These are phyloP conservation scores for Aspergillus ochraceus DNA, from an alignment of 2,329 filamentous ascomycete genomes.

Conservation along the genomic window DNA sequence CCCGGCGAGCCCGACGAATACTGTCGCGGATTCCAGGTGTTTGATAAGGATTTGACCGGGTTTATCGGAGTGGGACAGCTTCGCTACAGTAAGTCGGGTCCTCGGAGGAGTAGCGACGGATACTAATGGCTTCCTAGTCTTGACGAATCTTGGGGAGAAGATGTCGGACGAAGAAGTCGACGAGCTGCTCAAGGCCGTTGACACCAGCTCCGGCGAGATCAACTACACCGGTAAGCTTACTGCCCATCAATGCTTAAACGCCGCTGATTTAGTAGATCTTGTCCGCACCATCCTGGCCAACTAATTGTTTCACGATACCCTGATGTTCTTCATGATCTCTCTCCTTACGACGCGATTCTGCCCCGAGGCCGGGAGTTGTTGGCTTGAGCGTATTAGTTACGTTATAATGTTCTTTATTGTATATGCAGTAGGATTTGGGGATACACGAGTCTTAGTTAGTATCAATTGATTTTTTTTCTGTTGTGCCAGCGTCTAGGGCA, in stretches of 20 bases:
- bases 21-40: conserved; percentile 97
- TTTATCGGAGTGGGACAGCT: conserved; percentile 97
- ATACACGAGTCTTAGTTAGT: neutral
- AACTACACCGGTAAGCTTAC: conserved; percentile 81
- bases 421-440: neutral
- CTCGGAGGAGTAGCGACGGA: neutral
- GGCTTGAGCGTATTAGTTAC: conserved; percentile 1
- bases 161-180: conserved; percentile 99
- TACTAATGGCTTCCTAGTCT: conserved; percentile 52
- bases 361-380: conserved; percentile 5
- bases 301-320: conserved; percentile 48
- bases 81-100: conserved; percentile 66
- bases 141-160: conserved; percentile 98
- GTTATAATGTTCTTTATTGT: conserved; percentile 1
- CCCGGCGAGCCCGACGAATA: conserved; percentile 98
- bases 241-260: neutral
- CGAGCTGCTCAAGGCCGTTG: conserved; percentile 96
- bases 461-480: neutral
- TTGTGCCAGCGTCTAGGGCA: conserved; percentile 3
- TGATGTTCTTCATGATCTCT: conserved; percentile 22
- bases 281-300: conserved; percentile 86
- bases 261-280: conserved; percentile 58
- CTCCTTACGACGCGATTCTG: conserved; percentile 3
- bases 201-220: conserved; percentile 93
- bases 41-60: conserved; percentile 98